Evolutionary conservation across 805 yeast genomes (phyloP), one percentile per base, ranked within the genome.

Genomic region (Zygoascus bituminiphila): DNA sequence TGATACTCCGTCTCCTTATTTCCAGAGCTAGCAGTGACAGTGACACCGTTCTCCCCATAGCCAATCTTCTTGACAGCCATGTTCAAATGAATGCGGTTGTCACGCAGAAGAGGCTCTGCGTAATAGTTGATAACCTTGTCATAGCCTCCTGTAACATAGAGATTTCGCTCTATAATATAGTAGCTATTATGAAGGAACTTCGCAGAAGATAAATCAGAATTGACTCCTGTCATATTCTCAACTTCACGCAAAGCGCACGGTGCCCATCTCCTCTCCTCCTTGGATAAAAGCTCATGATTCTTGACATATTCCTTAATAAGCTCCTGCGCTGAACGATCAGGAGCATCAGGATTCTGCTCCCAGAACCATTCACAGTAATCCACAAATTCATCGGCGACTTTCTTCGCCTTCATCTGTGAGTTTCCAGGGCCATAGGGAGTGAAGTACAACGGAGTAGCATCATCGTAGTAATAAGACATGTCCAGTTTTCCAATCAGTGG

Each of bases 401-500:
- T 55, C 44, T 55, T 55, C 35, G 56, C 59, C 45, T 55, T 49
- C 36, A 55, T 53, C 48, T 54, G 55, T 10, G 57, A 50, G 24
- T 42, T 43, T 19, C 56, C 57, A 15, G 51, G 51, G 2, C 59
- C 59, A 33, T 43, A 44, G n/a, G 56, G 54, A 9, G 59, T 56
- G 31, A 51, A 44, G 40, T 55, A 55, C 31, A 46, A 37, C 8
- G 56, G 55, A 20, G 49, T 38, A 22, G 54, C 55, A 40, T 56
- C 59, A 37, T 56, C 59, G 38, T 53, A 56, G 43, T 56, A 56
- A 29, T 54, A 55, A 19, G 48, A 45, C 22, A 56, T 45, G 17
- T 44, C 46, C 31, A 56, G 48, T 21, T 55, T 51, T 39, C 54
- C 39, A n/a, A 56, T 45, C 35, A 56, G 26, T 2, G 53, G 74